A percentile compares a stretch with the other conserved stretches of the same genome.
Evolutionary conservation across 768 basidiomycete genomes (phyloP).

Genomic region (Naematelia encephala): DNA sequence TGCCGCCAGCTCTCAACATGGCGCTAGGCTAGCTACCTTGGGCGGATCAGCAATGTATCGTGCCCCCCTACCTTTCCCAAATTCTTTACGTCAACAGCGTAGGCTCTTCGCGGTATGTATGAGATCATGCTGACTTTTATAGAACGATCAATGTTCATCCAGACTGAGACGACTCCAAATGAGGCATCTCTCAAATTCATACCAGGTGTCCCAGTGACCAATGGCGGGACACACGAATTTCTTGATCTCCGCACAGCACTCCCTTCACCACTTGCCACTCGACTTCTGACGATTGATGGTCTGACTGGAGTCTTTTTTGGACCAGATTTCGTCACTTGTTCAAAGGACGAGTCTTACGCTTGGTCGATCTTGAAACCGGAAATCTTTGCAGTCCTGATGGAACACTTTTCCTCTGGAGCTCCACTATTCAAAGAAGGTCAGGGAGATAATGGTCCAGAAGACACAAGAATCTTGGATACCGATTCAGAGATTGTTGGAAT

Average conservation of each 20-base stretch:
- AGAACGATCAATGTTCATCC: constrained; percentile 88
- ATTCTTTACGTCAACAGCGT: constrained; percentile 3
- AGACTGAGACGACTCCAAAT: constrained; percentile 96
- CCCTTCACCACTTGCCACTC: constrained; percentile 87
- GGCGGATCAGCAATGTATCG: neutral
- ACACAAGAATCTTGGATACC: constrained; percentile 86
- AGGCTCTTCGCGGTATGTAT: neutral
- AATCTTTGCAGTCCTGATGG: constrained; percentile 93
- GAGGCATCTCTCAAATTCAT: constrained; percentile 98
- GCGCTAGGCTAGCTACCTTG: neutral
- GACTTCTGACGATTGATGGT: constrained; percentile 91
- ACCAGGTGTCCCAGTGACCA: constrained; percentile 84
- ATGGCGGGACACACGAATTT: constrained; percentile 84
- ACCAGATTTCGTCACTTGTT: constrained; percentile 96
- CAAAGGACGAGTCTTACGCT: constrained; percentile 61
- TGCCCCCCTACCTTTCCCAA: neutral
- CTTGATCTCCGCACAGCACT: constrained; percentile 82
- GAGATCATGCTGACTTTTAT: neutral
- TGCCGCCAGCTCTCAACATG: neutral
- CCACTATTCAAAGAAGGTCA: constrained; percentile 77
- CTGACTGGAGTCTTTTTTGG: constrained; percentile 88
- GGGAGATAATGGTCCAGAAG: constrained; percentile 75
- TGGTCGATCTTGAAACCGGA: constrained; percentile 96
- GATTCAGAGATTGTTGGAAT: constrained; percentile 97
- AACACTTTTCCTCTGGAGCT: constrained; percentile 88